Evolutionary conservation across 2,329 filamentous ascomycete species (phyloP), one percentile per base, ranked within the genome.

Genomic region (Nemania diffusa): DNA sequence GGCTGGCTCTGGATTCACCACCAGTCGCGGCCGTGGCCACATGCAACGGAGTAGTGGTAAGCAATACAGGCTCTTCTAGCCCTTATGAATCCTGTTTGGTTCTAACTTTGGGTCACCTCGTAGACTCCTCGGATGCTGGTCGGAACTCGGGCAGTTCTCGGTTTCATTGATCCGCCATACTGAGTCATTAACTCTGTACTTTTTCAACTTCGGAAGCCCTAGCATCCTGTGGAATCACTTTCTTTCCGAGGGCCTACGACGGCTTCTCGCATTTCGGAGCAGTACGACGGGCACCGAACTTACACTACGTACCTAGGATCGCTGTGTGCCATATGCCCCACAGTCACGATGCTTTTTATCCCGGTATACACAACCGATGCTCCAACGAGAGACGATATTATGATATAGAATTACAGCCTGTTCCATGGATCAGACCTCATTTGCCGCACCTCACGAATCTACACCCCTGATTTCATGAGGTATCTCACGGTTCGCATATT

Each of bases 21-120:
- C 79, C 42, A 79, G 80, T 22, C 86, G 88, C 65, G 79, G 79
- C 67, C 85, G 88, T 56, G 88, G 88, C 24, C 88, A 91, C 75
- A 84, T 85, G 77, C 85, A 87, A 70, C 84, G 88, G 67, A 84
- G 87, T 63, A 90, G 88, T 77, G 88, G 87, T 87, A 80, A 79
- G 85, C 82, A 22, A 8, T 51, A 9, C 13, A 17, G 4, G 17
- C 20, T 32, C 17, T 20, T 56, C 22, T 61, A 27, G 20, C 22
- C 71, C 17, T 22, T 46, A 15, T 37, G 55, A 11, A 34, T 29
- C 5, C 5, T 13, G 34, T 26, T 51, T 2, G 11, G n/a, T 57
- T 32, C 68, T 69, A 57, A 69, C 27, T 44, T 9, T 11, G 11
- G 29, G n/a, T 48, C 5, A 20, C 8, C 7, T 50, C 5, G 24